Evolutionary conservation across 1,284 basidiomycete genomes (phyloP).

Genomic region (Cryptococcus depauperatus): DNA sequence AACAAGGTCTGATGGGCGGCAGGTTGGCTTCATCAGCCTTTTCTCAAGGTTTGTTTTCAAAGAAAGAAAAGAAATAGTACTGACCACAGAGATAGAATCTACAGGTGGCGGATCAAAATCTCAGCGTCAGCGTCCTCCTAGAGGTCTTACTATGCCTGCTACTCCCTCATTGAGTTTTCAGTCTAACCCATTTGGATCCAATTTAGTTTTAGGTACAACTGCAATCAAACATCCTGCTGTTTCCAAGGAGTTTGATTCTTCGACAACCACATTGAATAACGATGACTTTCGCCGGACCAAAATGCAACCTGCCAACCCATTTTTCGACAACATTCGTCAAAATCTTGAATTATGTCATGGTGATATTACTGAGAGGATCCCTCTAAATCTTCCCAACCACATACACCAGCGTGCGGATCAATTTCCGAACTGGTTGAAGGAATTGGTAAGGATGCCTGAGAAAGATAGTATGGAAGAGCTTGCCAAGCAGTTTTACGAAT

Average conservation of each 20-base stretch:
- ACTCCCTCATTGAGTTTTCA: slow-evolving; percentile 11
- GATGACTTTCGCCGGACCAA: slow-evolving; percentile 9
- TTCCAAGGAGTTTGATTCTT: not conserved
- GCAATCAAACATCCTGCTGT: slow-evolving; percentile 6
- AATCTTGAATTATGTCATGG: slow-evolving; percentile 83
- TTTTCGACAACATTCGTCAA: slow-evolving; percentile 93
- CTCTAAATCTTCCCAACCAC: slow-evolving; percentile 60
- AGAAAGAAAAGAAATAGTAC: too few relatives aligned
- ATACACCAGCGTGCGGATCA: slow-evolving; percentile 59
- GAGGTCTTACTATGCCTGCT: slow-evolving; percentile 9
- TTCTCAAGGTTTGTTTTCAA: slow-evolving; percentile 20
- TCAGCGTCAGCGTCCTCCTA: slow-evolving; percentile 5
- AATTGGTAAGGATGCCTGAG: slow-evolving; percentile 58
- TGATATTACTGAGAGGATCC: slow-evolving; percentile 68
- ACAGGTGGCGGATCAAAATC: slow-evolving; percentile 11
- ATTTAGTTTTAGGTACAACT: not conserved
- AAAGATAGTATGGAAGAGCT: slow-evolving; percentile 48
- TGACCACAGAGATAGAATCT: slow-evolving; percentile 12
- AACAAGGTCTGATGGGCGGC: slow-evolving; percentile 17
- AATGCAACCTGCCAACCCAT: slow-evolving; percentile 62
- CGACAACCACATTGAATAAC: not conserved
- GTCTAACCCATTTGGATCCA: slow-evolving; percentile 12
- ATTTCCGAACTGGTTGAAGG: slow-evolving; percentile 71
- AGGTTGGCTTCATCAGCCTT: slow-evolving; percentile 30
- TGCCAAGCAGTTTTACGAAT: slow-evolving; percentile 73